Percentiles rank a stretch among this genome's conserved stretches.
Conservation (phyloP, 2,329 filamentous ascomycete genomes). For the Parafenestella ontariensis region DNA sequence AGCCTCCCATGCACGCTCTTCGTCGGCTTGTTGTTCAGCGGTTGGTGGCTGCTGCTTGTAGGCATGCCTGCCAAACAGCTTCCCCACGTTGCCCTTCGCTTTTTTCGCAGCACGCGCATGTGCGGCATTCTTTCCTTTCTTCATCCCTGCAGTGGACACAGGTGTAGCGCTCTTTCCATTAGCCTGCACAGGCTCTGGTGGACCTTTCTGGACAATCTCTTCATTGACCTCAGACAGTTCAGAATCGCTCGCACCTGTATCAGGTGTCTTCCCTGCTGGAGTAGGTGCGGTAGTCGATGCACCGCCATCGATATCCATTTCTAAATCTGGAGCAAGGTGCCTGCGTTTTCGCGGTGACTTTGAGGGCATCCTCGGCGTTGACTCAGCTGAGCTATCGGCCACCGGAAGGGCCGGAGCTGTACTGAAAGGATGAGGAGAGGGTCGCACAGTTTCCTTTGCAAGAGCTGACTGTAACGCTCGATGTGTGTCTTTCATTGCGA, state of each 20-base stretch:
- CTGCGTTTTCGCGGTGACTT: conserved; percentile 44
- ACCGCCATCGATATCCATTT: conserved; percentile 31
- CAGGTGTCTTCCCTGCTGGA: conserved; percentile 36
- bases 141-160: conserved; percentile 21
- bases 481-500: conserved; percentile 28
- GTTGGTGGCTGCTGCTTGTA: conserved; percentile 38
- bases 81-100: conserved; percentile 36
- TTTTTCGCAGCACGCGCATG: conserved; percentile 42
- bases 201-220: conserved; percentile 46
- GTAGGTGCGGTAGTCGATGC: conserved; percentile 36
- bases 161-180: conserved; percentile 32
- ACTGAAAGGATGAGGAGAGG: conserved; percentile 34
- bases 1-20: conserved; percentile 31
- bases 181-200: conserved; percentile 35
- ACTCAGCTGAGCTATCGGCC: conserved; percentile 32
- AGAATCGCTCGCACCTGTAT: conserved; percentile 41
- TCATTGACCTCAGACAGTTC: conserved; percentile 49
- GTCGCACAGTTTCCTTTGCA: conserved; percentile 11
- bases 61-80: conserved; percentile 37
- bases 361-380: conserved; percentile 34
- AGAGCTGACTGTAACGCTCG: conserved; percentile 22
- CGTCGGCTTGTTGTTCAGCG: conserved; percentile 35
- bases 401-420: conserved; percentile 38
- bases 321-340: conserved; percentile 16
- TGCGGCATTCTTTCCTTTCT: conserved; percentile 37